Conservation (phyloP, 2,329 filamentous ascomycete species). For the Penicillium sclerotigenum region DNA sequence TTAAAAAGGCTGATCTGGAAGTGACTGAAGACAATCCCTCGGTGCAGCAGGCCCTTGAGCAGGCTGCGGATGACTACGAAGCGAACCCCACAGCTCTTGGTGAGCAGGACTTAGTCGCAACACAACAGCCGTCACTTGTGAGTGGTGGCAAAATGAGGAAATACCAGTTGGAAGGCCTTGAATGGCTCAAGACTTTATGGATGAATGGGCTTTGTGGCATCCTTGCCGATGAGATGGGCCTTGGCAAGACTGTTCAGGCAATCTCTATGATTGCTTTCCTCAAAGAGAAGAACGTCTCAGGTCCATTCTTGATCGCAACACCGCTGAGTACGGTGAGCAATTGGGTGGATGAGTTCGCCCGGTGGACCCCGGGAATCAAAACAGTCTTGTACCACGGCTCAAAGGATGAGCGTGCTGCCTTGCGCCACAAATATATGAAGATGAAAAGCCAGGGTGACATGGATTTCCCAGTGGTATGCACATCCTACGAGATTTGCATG, state of each 20-base stretch:
- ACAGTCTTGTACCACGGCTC: constrained; percentile 88
- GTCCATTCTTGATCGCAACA: constrained; percentile 86
- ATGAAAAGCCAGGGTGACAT: constrained; percentile 62
- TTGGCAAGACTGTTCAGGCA: constrained; percentile 89
- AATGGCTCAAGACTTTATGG: constrained; percentile 80
- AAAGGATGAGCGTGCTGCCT: constrained; percentile 69
- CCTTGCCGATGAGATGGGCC: constrained; percentile 88
- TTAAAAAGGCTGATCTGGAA: constrained; percentile 58
- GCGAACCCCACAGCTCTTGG: constrained; percentile 60
- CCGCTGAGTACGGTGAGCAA: constrained; percentile 90
- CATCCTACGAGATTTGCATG: constrained; percentile 94
- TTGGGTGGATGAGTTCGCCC: constrained; percentile 90
- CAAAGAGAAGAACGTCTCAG: constrained; percentile 80
- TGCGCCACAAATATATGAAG: constrained; percentile 71
- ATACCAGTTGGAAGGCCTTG: constrained; percentile 90
- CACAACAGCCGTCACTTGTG: constrained; percentile 79
- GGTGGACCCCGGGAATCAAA: constrained; percentile 85
- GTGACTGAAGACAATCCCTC: constrained; percentile 52
- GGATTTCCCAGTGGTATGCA: constrained; percentile 87
- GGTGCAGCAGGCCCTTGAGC: constrained; percentile 56
- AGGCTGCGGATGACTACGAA: constrained; percentile 57
- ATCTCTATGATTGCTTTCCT: constrained; percentile 84
- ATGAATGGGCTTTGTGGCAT: constrained; percentile 93
- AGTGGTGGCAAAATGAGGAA: constrained; percentile 86
- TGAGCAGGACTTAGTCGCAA: constrained; percentile 70